Evolutionary conservation across 2,329 filamentous ascomycete species (phyloP), one percentile per base, ranked within the genome.

Genomic region (Hypoxylon sp.): DNA sequence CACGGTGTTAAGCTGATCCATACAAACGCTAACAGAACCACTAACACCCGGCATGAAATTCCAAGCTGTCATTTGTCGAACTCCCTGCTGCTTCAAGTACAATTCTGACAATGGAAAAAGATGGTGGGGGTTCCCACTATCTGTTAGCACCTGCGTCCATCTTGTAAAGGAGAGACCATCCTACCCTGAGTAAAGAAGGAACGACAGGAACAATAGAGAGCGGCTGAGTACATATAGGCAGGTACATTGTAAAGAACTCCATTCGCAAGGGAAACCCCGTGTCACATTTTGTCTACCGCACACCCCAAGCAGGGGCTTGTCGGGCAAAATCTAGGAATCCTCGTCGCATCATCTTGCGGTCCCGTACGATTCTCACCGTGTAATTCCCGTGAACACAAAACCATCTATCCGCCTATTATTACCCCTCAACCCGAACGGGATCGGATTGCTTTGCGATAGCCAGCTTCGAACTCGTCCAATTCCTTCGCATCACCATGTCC

Each of bases 401-500:
- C 22, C 54, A 55, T 26, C 32, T n/a, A 11, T 52, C 50, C 46
- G 44, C 24, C 11, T 46, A 50, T 24, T 42, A 20, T 52, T 58
- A 60, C 54, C 54, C 59, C 60, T 65, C 56, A 58, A 49, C 59
- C 44, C 50, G 18, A 61, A 59, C 53, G 48, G 33, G 30, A 24
- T 58, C 52, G 51, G 24, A 46, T 42, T 55, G 33, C 28, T 30
- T 51, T 14, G 26, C 28, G 22, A 52, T 40, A 59, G 22, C 11
- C 52, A 32, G 32, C 45, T 28, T 64, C 49, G 42, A 61, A 48
- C n/a, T 57, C 36, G 51, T 16, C 11, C n/a, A 36, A 14, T 42
- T 49, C 4, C n/a, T 51, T 56, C 46, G 22, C 51, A 45, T 56
- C 61, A 26, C 53, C 28, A 74, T 74, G 73, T 70, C 69, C 18